Base-by-base conservation (phyloP, 768 basidiomycete genomes). In the Clitopilus passeckerianus region DNA sequence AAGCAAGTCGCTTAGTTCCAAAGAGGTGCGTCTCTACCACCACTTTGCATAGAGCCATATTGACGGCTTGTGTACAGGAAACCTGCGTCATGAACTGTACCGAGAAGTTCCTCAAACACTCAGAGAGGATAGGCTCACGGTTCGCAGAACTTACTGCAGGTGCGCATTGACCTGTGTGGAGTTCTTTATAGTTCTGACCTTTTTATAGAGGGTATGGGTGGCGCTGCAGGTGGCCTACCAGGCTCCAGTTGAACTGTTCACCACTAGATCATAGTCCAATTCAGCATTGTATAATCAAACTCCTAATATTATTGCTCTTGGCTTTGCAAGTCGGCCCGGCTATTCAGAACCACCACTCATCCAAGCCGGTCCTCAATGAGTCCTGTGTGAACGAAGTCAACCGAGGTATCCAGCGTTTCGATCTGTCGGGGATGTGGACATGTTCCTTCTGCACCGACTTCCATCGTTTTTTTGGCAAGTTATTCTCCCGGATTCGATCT, bases 51-150 rank as follows among this genome's bases (percentile, higher is more conserved):
- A 20, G 33, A 46, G 4, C 57, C 57, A 16, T 15, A 60, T 50
- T 55, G 56, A 22, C 22, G 50, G 27, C 56, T 54, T 58, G 23
- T 18, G 55, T 59, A 58, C 20, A 98, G 95, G 90, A 91, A 67
- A 83, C 86, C 64, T 99, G 96, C 71, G 85, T 96, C 53, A 80
- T 85, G 73, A 93, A 95, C 77, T 99, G 96, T 77, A 83, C 94
- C 20, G 96, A 98, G 80, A 99, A 98, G 75, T 98, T 97, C 79
- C 76, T 98, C 68, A 97, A 97, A 71, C 93, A 97, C 71, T 94
- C 94, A 10, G 95, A 98, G 71, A 82, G 95, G 55, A 90, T 96
- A 15, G 93, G 93, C 5, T 88, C 93, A 27, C 83, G 95, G 52
- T 97, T 96, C 69, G 93, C 93, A 50, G 95, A 96, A 70, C 75